Evolutionary conservation across 495 filamentous ascomycete species (phyloP).

Genomic region (Xylona heveae): DNA sequence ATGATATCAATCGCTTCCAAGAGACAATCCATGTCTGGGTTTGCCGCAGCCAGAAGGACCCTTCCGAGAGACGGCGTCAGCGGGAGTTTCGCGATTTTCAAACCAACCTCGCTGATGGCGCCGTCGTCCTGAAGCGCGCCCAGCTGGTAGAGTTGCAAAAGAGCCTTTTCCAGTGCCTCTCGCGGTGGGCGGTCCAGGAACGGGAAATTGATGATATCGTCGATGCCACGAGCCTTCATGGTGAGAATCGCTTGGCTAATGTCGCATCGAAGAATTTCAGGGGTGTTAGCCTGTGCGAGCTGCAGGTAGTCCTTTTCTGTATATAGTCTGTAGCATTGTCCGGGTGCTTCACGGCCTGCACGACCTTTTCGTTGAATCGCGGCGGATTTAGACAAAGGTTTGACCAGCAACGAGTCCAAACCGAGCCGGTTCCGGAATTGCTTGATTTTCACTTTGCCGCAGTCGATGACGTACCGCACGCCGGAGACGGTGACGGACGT

Average conservation of each 20-base stretch:
- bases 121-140: conserved; percentile 55
- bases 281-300: conserved; percentile 52
- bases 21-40: conserved; percentile 45
- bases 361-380: conserved; percentile 84
- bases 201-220: conserved; percentile 65
- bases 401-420: conserved; percentile 76
- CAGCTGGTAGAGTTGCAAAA: conserved; percentile 59
- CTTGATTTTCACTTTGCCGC: conserved; percentile 85
- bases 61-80: conserved; percentile 64
- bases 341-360: conserved; percentile 78
- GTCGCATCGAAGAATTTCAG: conserved; percentile 84
- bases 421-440: conserved; percentile 70
- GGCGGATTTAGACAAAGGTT: conserved; percentile 80
- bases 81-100: conserved; percentile 61
- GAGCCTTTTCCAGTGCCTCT: conserved; percentile 61
- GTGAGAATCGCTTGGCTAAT: conserved; percentile 67
- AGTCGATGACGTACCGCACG: conserved; percentile 78
- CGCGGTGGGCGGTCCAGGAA: conserved; percentile 64
- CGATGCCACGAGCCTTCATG: conserved; percentile 80
- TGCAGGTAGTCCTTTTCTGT: conserved; percentile 56
- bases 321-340: conserved; percentile 78
- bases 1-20: conserved; percentile 82
- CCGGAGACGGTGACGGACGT: conserved; percentile 93
- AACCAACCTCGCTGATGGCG: conserved; percentile 49
- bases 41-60: conserved; percentile 60